phyloP scores from a whole-genome alignment of 2,329 filamentous ascomycete species.

The Neonectria sp. region DNA sequence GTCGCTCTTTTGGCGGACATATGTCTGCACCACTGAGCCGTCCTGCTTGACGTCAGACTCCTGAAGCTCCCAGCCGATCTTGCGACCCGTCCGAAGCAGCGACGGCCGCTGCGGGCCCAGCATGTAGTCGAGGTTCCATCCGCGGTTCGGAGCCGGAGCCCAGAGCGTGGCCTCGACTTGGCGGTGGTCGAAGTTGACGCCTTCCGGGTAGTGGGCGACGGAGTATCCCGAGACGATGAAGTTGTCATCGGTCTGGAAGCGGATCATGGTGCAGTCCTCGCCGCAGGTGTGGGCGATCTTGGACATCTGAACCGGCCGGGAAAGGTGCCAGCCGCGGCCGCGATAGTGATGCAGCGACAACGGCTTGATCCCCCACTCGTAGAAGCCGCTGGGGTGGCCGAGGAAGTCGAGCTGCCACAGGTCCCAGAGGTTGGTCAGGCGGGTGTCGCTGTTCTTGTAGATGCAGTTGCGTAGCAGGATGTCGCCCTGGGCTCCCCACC shows the following conservation, averaged over 20 bases:
- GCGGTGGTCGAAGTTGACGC: constrained; percentile 64
- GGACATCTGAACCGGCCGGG: constrained; percentile 69
- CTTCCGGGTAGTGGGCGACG: constrained; percentile 69
- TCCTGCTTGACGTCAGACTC: constrained; percentile 64
- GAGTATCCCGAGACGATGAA: constrained; percentile 74
- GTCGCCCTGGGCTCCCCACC: constrained; percentile 74
- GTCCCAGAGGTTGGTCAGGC: constrained; percentile 69
- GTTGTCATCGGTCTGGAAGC: constrained; percentile 69
- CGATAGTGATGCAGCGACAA: constrained; percentile 77
- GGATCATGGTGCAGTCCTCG: constrained; percentile 71
- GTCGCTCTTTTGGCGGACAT: constrained; percentile 67
- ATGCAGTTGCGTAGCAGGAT: constrained; percentile 75
- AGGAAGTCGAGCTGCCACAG: constrained; percentile 75
- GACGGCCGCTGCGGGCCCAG: constrained; percentile 65
- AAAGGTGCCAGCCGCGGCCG: constrained; percentile 70
- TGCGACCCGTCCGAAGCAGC: constrained; percentile 64
- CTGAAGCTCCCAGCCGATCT: constrained; percentile 69
- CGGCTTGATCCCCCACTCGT: constrained; percentile 73
- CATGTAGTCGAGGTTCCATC: constrained; percentile 67
- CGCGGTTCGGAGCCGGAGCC: constrained; percentile 63
- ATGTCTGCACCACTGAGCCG: constrained; percentile 67
- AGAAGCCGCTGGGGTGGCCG: constrained; percentile 74
- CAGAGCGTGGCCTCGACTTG: constrained; percentile 69
- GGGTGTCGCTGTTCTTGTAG: constrained; percentile 73
- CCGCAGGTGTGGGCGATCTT: constrained; percentile 73